phyloP scores from a whole-genome alignment of 352 stramenopile genomes.

The Pseudoperonospora humuli region DNA sequence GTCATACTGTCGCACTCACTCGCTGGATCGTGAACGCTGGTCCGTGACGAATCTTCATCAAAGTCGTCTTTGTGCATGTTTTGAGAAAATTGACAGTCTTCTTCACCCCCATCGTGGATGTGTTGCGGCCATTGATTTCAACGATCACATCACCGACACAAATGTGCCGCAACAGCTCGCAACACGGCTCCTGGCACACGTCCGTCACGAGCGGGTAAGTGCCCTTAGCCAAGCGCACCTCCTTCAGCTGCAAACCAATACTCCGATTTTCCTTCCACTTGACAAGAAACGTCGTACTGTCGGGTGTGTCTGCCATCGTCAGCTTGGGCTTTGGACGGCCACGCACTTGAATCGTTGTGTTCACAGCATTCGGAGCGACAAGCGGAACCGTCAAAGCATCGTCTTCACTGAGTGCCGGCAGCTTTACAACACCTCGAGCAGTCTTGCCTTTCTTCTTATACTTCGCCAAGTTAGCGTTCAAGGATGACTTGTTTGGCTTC shows the following conservation, averaged over 20 bases:
- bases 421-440: constrained; percentile 43
- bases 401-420: constrained; percentile 55
- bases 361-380: constrained; percentile 71
- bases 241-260: constrained; percentile 76
- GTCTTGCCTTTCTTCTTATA: constrained; percentile 77
- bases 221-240: constrained; percentile 69
- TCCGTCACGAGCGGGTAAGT: constrained; percentile 76
- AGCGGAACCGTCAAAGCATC: constrained; percentile 67
- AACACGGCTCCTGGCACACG: constrained; percentile 80
- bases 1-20: constrained; percentile 65
- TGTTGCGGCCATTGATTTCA: constrained; percentile 86
- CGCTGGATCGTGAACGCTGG: constrained; percentile 64
- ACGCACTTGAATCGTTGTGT: constrained; percentile 78
- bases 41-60: constrained; percentile 79
- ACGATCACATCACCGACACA: constrained; percentile 80
- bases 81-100: constrained; percentile 85
- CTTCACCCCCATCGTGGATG: constrained; percentile 84
- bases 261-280: constrained; percentile 87
- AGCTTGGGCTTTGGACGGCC: constrained; percentile 65
- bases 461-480: constrained; percentile 61
- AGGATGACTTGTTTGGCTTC: constrained; percentile 31
- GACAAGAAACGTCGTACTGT: constrained; percentile 77
- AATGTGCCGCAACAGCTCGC: constrained; percentile 74
- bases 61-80: constrained; percentile 78
- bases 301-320: constrained; percentile 71